Evolutionary conservation across 331 rosid species (phyloP), one percentile per base, ranked within the genome.

Genomic region (Malus hybrid): DNA sequence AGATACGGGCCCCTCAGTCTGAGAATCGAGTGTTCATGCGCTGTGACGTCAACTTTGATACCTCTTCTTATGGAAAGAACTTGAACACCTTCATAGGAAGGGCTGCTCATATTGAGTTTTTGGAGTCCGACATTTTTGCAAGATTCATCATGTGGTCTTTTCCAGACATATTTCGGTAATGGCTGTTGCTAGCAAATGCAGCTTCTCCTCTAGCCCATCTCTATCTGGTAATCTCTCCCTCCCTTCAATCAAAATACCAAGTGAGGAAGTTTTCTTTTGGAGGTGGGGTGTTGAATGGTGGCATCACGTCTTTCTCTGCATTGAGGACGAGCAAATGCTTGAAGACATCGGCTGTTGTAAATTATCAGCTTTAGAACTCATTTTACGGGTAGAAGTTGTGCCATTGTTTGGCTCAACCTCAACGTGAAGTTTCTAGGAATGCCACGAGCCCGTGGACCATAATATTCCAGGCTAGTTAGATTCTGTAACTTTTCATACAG

Each of bases 121-220:
- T 94, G 78, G 99, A 94, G 80, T 85, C 97, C 5, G 99, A 94
- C 78, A 66, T 83, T 57, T 92, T 88, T 70, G 96, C 92, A 2
- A 90, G 70, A 86, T 87, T 94, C 88, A 77, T 94, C 78, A 84
- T 94, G 88, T 94, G 99, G 99, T 94, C 97, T 79, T 94, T 94
- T 84, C 96, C 88, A 0, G 92, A 94, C 68, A 79, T 92, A 46
- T 90, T 94, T 74, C 85, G 79, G 70, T 94, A 84, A 80, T 52
- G 63, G 55, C 56, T 52, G 26, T 32, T 61, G 68, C 72, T 58
- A 60, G 72, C 77, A 63, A 39, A 46, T 79, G 66, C 56, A 63
- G 55, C 79, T 81, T 80, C 76, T 69, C 75, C 73, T 62, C 76
- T 14, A 29, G 19, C 63, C 66, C 62, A 63, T 36, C 48, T 6